A percentile compares a stretch with the other conserved stretches of the same genome.
Evolutionary conservation across 2,329 filamentous ascomycete species (phyloP).

Genomic region (Aureobasidium leucospermi): DNA sequence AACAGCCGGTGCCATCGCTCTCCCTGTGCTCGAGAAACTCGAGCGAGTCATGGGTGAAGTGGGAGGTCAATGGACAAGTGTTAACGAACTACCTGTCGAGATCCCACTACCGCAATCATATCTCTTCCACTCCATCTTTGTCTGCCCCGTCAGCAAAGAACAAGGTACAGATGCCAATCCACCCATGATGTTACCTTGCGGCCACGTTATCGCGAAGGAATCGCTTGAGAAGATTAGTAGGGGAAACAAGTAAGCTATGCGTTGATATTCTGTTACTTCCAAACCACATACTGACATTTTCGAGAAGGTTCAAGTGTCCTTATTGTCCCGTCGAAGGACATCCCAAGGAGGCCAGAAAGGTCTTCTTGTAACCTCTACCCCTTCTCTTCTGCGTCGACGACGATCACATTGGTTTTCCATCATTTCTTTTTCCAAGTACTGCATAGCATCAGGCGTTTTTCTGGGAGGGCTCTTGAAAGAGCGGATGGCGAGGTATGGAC

Average conservation of each 20-base stretch:
- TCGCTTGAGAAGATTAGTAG: constrained; percentile 74
- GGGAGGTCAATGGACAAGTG: constrained; percentile 89
- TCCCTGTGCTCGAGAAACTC: constrained; percentile 83
- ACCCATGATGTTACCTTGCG: constrained; percentile 93
- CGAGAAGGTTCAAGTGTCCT: constrained; percentile 77
- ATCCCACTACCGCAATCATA: constrained; percentile 58
- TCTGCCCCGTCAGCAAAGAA: constrained; percentile 94
- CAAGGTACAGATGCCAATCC: constrained; percentile 90
- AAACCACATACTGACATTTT: constrained; percentile 3
- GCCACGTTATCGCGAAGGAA: constrained; percentile 85
- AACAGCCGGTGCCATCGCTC: constrained; percentile 84
- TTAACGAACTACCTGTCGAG: constrained; percentile 75
- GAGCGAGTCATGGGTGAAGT: constrained; percentile 81
- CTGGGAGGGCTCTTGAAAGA: too few species aligned
- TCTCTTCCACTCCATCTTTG: constrained; percentile 90
- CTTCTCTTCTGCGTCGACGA: not conserved
- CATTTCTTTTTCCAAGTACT: not conserved
- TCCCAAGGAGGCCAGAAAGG: constrained; percentile 66
- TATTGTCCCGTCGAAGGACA: constrained; percentile 86
- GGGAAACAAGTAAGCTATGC: constrained; percentile 37
- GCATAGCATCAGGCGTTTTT: too few species aligned
- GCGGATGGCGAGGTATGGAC: too few species aligned
- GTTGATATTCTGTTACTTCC: not conserved
- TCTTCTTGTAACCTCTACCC: constrained; percentile 34
- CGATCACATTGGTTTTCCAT: too few species aligned